Base-by-base conservation (phyloP, 257 asterid species). In the Cynanchum wilfordii region DNA sequence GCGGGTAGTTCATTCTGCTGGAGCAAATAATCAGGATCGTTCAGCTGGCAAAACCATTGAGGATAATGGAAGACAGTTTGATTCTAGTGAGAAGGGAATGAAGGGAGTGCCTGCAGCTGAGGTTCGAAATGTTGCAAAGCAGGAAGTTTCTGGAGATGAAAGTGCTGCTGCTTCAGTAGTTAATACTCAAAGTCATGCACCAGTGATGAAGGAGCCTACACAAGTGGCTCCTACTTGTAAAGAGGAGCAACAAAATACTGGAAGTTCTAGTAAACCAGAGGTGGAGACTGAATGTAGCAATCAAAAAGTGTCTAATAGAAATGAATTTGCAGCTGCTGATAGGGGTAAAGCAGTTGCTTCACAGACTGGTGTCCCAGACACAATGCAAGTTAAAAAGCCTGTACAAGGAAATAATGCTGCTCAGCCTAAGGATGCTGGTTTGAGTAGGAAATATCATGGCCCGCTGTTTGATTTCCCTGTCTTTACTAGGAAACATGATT, bases 401-500 rank as follows among this genome's bases (percentile, higher is more conserved):
- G 73, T 76, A 56, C 97, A 88, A 78, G 83, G 87, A 25, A 85
- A 87, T 79, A 82, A 69, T 81, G 65, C 84, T 60, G 27, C 80
- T 76, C 99, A 87, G 73, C 84, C 90, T 38, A 92, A 89, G 87
- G 97, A 90, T 79, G 82, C 85, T 25, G 82, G 88, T 82, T 79
- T 96, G 42, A 79, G 86, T 45, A 86, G 96, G 78, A 95, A 95
- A 81, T 95, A 95, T 84, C 98, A 95, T 15, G 99, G 99, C 47
- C 99, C 99, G 71, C 80, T 95, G 76, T 95, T 92, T 74, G 99
- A 95, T 87, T 95, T 95, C 79, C 98, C 98, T 10, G 92, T 85
- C 72, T 95, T 95, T 84, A 95, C 96, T 66, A 86, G 99, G 77
- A 92, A 95, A 82, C 92, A 90, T 58, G 98, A 92, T 66, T 80